A percentile compares a stretch with the other conserved stretches of the same genome.
phyloP scores from a whole-genome alignment of 768 basidiomycete species.

The Boletus coccyginus region DNA sequence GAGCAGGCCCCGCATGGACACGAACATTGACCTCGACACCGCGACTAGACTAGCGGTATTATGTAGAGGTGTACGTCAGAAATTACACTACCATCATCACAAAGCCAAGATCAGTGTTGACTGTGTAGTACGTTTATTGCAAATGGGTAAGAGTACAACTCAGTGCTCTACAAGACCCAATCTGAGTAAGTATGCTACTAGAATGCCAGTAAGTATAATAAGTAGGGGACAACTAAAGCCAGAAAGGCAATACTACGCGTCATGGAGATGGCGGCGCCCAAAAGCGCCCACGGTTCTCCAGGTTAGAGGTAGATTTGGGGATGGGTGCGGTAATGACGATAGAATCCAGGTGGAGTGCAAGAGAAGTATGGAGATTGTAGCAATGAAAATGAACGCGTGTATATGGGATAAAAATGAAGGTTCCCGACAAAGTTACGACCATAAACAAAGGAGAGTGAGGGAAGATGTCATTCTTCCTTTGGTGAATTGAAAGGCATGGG shows the following conservation, averaged over 20 bases:
- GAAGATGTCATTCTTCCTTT: conserved; percentile 38
- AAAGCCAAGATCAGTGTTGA: conserved; percentile 9
- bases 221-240: conserved; percentile 21
- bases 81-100: conserved; percentile 7
- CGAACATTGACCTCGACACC: conserved; percentile 29
- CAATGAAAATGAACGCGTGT: conserved; percentile 32
- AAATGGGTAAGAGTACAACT: conserved; percentile 31
- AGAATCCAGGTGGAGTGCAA: conserved; percentile 28
- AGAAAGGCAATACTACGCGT: conserved; percentile 18
- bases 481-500: conserved; percentile 68
- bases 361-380: conserved; percentile 27
- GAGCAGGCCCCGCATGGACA: conserved; percentile 77
- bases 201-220: conserved; percentile 31
- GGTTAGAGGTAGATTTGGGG: conserved; percentile 13
- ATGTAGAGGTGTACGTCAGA: conserved; percentile 14
- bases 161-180: conserved; percentile 31
- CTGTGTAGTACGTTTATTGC: conserved; percentile 24
- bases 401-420: conserved; percentile 26
- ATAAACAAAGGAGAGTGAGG: conserved; percentile 26
- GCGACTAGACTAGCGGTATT: neutral
- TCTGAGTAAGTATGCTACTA: conserved; percentile 32
- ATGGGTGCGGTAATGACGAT: conserved; percentile 12
- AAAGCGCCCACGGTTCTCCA: conserved; percentile 10
- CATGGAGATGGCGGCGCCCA: neutral
- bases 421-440: conserved; percentile 17